Conservation (phyloP, 345 rosid genomes). For the Geranium brycei region DNA sequence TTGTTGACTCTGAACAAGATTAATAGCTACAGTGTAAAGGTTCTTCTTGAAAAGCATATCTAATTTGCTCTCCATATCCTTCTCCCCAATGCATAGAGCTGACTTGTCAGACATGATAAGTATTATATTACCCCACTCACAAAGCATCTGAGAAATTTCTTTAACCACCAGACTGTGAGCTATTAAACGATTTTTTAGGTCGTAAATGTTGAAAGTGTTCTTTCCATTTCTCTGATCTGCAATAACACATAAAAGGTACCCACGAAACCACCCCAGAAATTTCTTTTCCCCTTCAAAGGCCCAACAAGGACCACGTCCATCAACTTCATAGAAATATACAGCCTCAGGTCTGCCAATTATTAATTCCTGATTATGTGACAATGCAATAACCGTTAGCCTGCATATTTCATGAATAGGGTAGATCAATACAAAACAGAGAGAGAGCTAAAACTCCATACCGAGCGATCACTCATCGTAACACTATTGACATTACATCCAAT, state of each 20-base stretch:
- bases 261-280: constrained; percentile 89
- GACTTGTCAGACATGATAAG: constrained; percentile 64
- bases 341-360: constrained; percentile 94
- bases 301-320: constrained; percentile 99
- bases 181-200: constrained; percentile 79
- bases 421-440: not conserved
- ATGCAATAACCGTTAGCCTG: constrained; percentile 1
- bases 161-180: constrained; percentile 75
- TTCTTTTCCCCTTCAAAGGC: constrained; percentile 98
- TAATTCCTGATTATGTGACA: constrained; percentile 48
- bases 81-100: constrained; percentile 74
- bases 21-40: constrained; percentile 80
- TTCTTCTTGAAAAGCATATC: constrained; percentile 98
- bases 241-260: constrained; percentile 80
- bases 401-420: constrained; percentile 5
- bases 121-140: constrained; percentile 90
- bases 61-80: constrained; percentile 98
- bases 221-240: constrained; percentile 69
- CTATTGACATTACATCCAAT: constrained; percentile 56
- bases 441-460: constrained; percentile 30
- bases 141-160: constrained; percentile 86
- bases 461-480: constrained; percentile 88
- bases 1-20: constrained; percentile 96
- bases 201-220: constrained; percentile 71
- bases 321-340: constrained; percentile 87